Evolutionary conservation across 2,329 filamentous ascomycete species (phyloP), one percentile per base, ranked within the genome.

Genomic region (Fusarium pseudocircinatum): DNA sequence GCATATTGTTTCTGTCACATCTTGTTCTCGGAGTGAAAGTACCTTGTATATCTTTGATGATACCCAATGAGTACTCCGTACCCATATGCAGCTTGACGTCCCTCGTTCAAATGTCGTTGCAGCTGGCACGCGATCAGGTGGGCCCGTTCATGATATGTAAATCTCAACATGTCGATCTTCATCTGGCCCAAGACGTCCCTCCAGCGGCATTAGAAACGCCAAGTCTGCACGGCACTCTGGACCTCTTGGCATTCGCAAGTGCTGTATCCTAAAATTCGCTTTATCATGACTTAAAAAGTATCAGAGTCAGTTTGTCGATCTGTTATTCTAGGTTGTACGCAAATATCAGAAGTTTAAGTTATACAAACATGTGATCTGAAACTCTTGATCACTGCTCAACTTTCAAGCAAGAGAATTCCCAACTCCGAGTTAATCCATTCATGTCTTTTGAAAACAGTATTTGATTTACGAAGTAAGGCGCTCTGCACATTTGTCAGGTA

Each of bases 1-100:
- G 63, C 58, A 47, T 44, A 63, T 59, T 73, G 30, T 54, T 64
- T 66, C 69, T 75, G 72, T 70, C 71, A 72, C 53, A 39, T 26
- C 20, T 28, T 42, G 4, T 52, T 24, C 18, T 14, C 34, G 18
- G 15, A 20, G 37, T 44, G 24, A 36, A 40, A n/a, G 24, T 36
- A 14, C 13, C 3, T 13, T 28, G 36, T 18, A n/a, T n/a, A 18
- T 28, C 20, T n/a, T 30, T 30, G 24, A 28, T 42, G 7, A 18
- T 30, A 9, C 14, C 22, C 20, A 16, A 15, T 13, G 14, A 6
- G 12, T 30, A 37, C 36, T 11, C 16, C 16, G 16, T 37, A 40
- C 36, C 32, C 36, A n/a, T 10, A 20, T 39, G 8, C 11, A 40
- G 24, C 15, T 40, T 28, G 24, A 28, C 30, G 12, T 24, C 22